Evolutionary conservation across 495 filamentous ascomycete genomes (phyloP).

Genomic region (Penicillium nucicola): DNA sequence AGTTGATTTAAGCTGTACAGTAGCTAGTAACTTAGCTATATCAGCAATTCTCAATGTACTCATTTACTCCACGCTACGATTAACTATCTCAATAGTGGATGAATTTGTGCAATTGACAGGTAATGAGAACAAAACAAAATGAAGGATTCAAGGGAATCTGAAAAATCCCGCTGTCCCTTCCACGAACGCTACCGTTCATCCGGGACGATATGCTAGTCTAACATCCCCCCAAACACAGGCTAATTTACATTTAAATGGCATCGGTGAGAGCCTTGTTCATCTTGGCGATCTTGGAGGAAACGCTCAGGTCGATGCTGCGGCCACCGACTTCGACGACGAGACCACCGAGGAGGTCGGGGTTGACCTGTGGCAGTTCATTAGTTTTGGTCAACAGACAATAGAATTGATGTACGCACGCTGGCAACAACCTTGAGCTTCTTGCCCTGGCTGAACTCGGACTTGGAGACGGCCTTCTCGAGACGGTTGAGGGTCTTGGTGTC

Average conservation of each 20-base stretch:
- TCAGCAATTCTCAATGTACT: too few relatives aligned
- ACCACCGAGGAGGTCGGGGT: slow-evolving; percentile 90
- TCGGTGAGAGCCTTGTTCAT: slow-evolving; percentile 99
- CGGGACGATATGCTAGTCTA: slow-evolving; percentile 25
- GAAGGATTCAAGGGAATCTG: slow-evolving; percentile 9
- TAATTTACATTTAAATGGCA: slow-evolving; percentile 73
- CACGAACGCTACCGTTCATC: slow-evolving; percentile 30
- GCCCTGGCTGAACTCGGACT: slow-evolving; percentile 85
- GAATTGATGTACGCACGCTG: slow-evolving; percentile 54
- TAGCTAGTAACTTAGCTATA: too few relatives aligned
- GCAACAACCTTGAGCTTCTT: slow-evolving; percentile 97
- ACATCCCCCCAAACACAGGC: slow-evolving; percentile 21
- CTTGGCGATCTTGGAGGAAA: slow-evolving; percentile 90
- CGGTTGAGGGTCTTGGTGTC: slow-evolving; percentile 80
- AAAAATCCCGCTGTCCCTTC: slow-evolving; percentile 11
- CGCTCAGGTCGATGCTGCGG: slow-evolving; percentile 95
- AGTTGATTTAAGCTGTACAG: too few relatives aligned
- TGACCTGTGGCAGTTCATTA: slow-evolving; percentile 56
- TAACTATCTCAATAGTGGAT: background rate
- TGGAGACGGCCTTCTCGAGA: slow-evolving; percentile 82
- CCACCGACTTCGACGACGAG: slow-evolving; percentile 96
- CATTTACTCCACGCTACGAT: too few relatives aligned
- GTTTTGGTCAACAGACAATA: background rate
- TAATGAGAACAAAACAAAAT: slow-evolving; percentile 29
- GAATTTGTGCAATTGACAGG: slow-evolving; percentile 26